phyloP scores from a whole-genome alignment of 768 basidiomycete species.

The Serendipita sp. region DNA sequence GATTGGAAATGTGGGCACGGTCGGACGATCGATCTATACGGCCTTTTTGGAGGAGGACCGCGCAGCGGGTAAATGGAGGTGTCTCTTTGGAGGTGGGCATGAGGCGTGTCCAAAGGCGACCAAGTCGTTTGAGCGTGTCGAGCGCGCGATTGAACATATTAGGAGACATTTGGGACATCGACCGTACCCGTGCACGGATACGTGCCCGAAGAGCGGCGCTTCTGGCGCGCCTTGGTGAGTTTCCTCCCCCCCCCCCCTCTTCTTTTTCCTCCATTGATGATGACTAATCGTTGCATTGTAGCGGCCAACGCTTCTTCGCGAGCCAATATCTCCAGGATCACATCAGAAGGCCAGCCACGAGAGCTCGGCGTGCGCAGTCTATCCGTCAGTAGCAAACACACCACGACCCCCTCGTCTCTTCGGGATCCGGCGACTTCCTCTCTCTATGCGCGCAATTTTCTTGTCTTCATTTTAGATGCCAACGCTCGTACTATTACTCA shows the following conservation, averaged over 20 bases:
- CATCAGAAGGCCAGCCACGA: background rate
- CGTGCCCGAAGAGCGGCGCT: background rate
- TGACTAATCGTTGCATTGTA: background rate
- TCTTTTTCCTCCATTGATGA: background rate
- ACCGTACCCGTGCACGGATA: background rate
- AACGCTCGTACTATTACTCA: no score
- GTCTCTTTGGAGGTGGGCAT: background rate
- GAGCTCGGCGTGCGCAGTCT: background rate
- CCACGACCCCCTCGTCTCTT: background rate
- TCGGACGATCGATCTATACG: background rate
- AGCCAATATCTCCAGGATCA: background rate
- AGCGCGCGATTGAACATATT: slow-evolving; percentile 2
- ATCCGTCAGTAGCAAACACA: background rate
- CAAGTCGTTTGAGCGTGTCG: background rate
- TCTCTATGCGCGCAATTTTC: no score
- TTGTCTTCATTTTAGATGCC: no score
- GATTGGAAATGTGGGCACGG: background rate
- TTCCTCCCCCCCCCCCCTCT: background rate
- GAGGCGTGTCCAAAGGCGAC: background rate
- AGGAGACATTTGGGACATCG: background rate
- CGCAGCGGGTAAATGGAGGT: background rate
- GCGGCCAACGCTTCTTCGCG: slow-evolving; percentile 1
- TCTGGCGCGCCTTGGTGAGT: background rate
- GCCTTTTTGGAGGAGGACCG: background rate
- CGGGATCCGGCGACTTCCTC: no score